Evolutionary conservation across 495 filamentous ascomycete genomes (phyloP).

Genomic region (Talaromyces ruber): DNA sequence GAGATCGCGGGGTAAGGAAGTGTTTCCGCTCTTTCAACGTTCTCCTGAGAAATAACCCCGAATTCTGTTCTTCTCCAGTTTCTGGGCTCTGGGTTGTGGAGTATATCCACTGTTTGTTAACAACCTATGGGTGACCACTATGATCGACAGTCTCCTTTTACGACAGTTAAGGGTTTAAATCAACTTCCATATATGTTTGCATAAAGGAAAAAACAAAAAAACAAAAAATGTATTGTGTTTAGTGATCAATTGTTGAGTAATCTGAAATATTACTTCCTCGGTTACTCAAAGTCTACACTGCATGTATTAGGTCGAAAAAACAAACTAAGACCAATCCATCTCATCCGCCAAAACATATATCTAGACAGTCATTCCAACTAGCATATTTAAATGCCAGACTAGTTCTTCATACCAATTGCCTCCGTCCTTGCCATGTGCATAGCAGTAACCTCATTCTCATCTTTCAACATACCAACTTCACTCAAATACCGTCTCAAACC

Average conservation of each 20-base stretch:
- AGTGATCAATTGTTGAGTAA: neutral
- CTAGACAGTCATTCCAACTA: neutral
- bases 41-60: neutral
- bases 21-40: neutral
- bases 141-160: neutral
- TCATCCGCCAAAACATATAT: neutral
- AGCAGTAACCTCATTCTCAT: neutral
- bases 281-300: neutral
- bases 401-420: neutral
- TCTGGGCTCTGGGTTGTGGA: neutral
- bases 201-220: too few relatives aligned
- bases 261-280: neutral
- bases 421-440: neutral
- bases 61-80: neutral
- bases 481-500: conserved; percentile 40
- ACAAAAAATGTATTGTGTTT: neutral
- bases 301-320: neutral
- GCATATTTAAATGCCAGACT: neutral
- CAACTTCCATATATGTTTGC: neutral
- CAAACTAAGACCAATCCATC: neutral
- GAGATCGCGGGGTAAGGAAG: neutral
- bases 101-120: neutral
- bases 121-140: neutral
- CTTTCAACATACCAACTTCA: conserved; percentile 18
- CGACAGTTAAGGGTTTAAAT: neutral